Evolutionary conservation across 257 asterid species (phyloP), one percentile per base, ranked within the genome.

Genomic region (Marsdenia floribunda): DNA sequence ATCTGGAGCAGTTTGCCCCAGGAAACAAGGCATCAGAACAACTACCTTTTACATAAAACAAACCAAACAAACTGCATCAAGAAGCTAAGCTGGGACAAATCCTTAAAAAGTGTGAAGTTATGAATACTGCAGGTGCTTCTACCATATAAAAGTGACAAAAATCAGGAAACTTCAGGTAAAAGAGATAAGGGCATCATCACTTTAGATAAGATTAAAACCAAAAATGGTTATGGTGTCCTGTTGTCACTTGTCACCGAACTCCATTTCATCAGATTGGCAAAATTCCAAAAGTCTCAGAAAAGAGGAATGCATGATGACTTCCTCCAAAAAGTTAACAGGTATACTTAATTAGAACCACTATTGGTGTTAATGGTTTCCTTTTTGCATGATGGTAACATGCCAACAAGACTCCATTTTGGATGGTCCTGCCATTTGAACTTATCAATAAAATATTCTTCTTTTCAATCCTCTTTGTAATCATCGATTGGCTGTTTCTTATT

Each of bases 341-440:
- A 22, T 24, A 26, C 26, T 59, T 59, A 59, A 60, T 60, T 26
- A 6, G 38, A 13, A 26, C 67, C 67, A 60, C 5, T 60, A 12
- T 6, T 52, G 64, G 73, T 12, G 21, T 50, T 11, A 15, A 40
- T 68, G 35, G 70, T 61, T 49, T 2, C 70, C 61, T 33, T 64
- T 18, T 47, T 44, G 72, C 78, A 64, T 74, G 71, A 29, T 67
- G 9, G 9, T 35, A 19, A 74, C 77, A 65, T 50, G 65, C 40
- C 67, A 1, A 26, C 21, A 60, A 26, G 18, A 60, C 12, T 26
- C 67, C 19, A 60, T 60, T 60, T 60, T 60, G 40, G 67, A 60
- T 60, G 67, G 40, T 3, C 22, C 67, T 13, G 67, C 67, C 67
- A 5, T 24, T 60, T 11, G 0, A 26, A 60, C 40, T 60, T 60